Conservation (phyloP, 176 grass and related monocot species). For the Saccharum spontaneum region DNA sequence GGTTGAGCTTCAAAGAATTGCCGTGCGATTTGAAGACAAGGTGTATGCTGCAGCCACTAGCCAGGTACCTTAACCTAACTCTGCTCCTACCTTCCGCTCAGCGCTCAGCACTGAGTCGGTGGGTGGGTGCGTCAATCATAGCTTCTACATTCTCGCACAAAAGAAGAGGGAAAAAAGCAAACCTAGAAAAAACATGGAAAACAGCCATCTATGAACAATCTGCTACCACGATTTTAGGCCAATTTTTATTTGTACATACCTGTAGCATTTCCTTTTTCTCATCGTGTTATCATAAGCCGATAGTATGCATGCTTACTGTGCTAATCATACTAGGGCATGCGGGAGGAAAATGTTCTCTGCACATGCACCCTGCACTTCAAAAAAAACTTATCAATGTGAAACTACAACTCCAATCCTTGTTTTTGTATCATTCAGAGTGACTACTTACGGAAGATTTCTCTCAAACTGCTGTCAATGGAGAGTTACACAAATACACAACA, state of each 20-base stretch:
- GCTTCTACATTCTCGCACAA: background rate
- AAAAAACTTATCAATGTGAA: background rate
- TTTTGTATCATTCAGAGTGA: slow-evolving; percentile 54
- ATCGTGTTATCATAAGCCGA: background rate
- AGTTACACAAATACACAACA: slow-evolving; percentile 51
- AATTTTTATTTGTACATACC: background rate
- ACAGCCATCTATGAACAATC: background rate
- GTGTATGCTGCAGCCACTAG: slow-evolving; percentile 50
- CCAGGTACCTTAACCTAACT: slow-evolving; percentile 45
- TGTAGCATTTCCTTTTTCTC: background rate
- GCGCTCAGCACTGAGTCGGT: background rate
- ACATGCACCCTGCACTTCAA: background rate
- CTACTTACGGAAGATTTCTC: slow-evolving; percentile 86
- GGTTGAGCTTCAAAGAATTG: slow-evolving; percentile 72
- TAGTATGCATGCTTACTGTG: background rate
- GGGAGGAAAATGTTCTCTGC: background rate
- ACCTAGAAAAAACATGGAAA: background rate
- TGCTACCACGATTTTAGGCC: background rate
- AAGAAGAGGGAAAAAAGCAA: background rate
- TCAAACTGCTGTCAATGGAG: slow-evolving; percentile 85
- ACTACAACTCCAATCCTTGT: slow-evolving; percentile 12
- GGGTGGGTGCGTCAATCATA: background rate
- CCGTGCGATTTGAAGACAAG: slow-evolving; percentile 69
- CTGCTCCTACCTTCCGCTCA: background rate
- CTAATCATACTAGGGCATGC: background rate